These are phyloP conservation scores for Pseudocercospora fijiensis DNA, from an alignment of 2,329 filamentous ascomycete species.

Conservation along the genomic window DNA sequence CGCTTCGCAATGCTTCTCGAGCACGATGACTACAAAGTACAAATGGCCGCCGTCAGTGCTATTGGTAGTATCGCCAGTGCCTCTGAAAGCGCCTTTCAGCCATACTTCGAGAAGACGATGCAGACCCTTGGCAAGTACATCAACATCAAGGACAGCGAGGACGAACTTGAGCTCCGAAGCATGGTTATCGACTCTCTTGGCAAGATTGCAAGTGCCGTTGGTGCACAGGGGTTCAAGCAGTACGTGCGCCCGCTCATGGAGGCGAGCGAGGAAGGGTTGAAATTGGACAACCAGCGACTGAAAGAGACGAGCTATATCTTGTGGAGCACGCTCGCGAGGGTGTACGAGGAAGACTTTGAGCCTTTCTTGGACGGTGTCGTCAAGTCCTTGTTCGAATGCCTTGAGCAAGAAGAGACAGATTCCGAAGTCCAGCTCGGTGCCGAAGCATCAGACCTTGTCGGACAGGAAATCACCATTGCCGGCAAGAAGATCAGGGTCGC, in stretches of 20 bases:
- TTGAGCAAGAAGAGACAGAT: slow-evolving; percentile 85
- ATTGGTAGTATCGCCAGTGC: slow-evolving; percentile 87
- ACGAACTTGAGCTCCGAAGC: slow-evolving; percentile 84
- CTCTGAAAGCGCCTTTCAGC: slow-evolving; percentile 76
- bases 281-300: slow-evolving; percentile 83
- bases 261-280: slow-evolving; percentile 85
- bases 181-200: slow-evolving; percentile 91
- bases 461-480: slow-evolving; percentile 72
- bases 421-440: slow-evolving; percentile 74
- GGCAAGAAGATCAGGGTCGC: slow-evolving; percentile 86
- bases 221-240: slow-evolving; percentile 79
- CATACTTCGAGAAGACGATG: slow-evolving; percentile 93
- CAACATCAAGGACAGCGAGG: slow-evolving; percentile 80
- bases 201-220: slow-evolving; percentile 86
- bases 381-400: slow-evolving; percentile 76
- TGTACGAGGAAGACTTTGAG: slow-evolving; percentile 81
- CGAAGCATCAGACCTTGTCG: slow-evolving; percentile 70
- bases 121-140: slow-evolving; percentile 81
- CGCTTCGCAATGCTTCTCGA: slow-evolving; percentile 80
- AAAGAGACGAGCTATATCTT: slow-evolving; percentile 97
- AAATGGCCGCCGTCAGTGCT: slow-evolving; percentile 83
- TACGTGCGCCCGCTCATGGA: slow-evolving; percentile 90
- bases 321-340: slow-evolving; percentile 91
- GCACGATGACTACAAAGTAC: slow-evolving; percentile 84
- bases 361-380: slow-evolving; percentile 77